Percentiles rank a stretch among this genome's conserved stretches.
These are phyloP conservation scores for Pezicula rhizophila DNA, from an alignment of 2,329 filamentous ascomycete species.

Conservation along the genomic window DNA sequence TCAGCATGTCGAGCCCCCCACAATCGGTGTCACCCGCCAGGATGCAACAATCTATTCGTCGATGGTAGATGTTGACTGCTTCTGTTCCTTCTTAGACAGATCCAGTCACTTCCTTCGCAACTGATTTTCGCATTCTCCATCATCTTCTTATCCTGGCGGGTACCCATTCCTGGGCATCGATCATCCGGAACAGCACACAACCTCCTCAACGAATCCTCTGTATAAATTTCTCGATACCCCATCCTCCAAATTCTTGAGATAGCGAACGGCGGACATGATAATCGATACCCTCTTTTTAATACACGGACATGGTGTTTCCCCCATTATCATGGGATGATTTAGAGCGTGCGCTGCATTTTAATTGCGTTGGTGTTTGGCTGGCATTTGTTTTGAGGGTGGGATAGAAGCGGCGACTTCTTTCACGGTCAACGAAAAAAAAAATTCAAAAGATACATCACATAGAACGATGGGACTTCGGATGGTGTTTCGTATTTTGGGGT, in stretches of 20 bases:
- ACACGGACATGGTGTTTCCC: conserved; percentile 21
- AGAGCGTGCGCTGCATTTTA: conserved; percentile 27
- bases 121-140: conserved; percentile 25
- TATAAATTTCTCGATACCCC: conserved; percentile 23
- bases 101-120: conserved; percentile 20
- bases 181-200: conserved; percentile 20
- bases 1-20: conserved; percentile 82
- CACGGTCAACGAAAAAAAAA: conserved; percentile 25
- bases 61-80: conserved; percentile 23
- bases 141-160: conserved; percentile 22
- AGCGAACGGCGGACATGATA: conserved; percentile 20
- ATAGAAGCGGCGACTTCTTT: conserved; percentile 29
- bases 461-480: conserved; percentile 27
- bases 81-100: conserved; percentile 16
- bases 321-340: conserved; percentile 24
- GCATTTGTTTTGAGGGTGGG: conserved; percentile 25
- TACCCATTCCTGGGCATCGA: conserved; percentile 24
- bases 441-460: conserved; percentile 23
- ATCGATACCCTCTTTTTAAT: conserved; percentile 29
- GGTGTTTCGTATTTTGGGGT: conserved; percentile 21
- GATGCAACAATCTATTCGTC: conserved; percentile 39
- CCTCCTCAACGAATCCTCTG: conserved; percentile 28
- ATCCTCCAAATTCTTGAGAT: conserved; percentile 26
- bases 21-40: conserved; percentile 60
- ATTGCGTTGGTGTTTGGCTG: conserved; percentile 27